Percentiles rank a stretch among this genome's conserved stretches.
phyloP scores from a whole-genome alignment of 2,329 filamentous ascomycete species.

The Grosmannia clavigera region DNA sequence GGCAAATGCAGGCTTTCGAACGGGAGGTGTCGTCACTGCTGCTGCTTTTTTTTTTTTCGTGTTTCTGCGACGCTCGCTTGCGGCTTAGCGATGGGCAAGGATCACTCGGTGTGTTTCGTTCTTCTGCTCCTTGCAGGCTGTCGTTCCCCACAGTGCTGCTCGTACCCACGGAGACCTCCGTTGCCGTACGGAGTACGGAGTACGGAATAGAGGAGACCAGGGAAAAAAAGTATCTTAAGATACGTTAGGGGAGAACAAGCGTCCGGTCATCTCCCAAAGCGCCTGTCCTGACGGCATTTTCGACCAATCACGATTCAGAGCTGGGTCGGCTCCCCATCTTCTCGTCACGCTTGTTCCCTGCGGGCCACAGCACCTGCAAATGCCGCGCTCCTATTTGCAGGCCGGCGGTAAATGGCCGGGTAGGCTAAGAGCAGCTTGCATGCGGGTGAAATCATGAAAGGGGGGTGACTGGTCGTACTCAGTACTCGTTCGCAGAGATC shows the following conservation, averaged over 20 bases:
- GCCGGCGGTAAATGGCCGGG: neutral
- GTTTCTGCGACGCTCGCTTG: neutral
- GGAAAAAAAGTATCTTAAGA: too few species aligned
- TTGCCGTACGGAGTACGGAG: too few species aligned
- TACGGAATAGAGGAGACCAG: too few species aligned
- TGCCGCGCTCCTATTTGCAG: neutral
- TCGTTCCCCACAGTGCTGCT: too few species aligned
- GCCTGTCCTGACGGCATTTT: neutral
- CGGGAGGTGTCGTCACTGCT: too few species aligned
- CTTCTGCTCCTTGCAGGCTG: too few species aligned
- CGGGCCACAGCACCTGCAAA: neutral
- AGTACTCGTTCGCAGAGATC: neutral
- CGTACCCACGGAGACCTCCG: too few species aligned
- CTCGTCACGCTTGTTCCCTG: neutral
- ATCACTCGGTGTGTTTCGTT: too few species aligned
- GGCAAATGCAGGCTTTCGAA: too few species aligned
- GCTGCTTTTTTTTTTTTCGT: too few species aligned
- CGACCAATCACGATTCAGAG: neutral
- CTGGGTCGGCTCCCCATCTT: neutral
- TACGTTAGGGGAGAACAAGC: too few species aligned
- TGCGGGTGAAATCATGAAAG: neutral
- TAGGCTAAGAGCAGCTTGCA: neutral
- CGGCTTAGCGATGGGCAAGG: neutral
- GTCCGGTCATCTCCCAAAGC: too few species aligned
- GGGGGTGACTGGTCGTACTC: neutral